Evolutionary conservation across 345 rosid species (phyloP).

Genomic region (Salix arbutifolia): DNA sequence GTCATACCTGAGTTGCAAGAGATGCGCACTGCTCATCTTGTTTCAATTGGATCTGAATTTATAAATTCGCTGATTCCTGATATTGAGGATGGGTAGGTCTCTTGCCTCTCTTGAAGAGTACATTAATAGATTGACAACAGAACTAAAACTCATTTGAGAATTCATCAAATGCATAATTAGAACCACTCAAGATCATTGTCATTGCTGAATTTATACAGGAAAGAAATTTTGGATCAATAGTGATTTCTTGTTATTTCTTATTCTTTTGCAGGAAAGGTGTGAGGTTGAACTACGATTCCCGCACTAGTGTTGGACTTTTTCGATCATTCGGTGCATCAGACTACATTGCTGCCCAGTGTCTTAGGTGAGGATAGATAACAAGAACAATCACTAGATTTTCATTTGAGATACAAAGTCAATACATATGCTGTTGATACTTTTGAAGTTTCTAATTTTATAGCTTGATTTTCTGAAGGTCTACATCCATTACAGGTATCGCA

Average conservation of each 20-base stretch:
- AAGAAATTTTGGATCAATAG: conserved; percentile 11
- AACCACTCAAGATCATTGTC: background rate
- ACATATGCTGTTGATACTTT: background rate
- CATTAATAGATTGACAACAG: background rate
- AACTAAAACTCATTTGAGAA: background rate
- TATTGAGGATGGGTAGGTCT: conserved; percentile 63
- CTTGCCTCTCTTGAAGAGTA: background rate
- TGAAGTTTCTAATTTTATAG: conserved; percentile 2
- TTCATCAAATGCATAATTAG: background rate
- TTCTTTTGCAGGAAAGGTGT: conserved; percentile 49
- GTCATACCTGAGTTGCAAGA: conserved; percentile 81
- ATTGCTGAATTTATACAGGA: background rate
- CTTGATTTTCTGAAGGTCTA: background rate
- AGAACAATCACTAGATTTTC: background rate
- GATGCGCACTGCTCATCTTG: conserved; percentile 74
- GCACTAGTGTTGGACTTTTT: conserved; percentile 62
- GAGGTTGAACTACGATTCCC: conserved; percentile 57
- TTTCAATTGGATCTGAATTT: conserved; percentile 63
- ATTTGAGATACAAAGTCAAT: background rate
- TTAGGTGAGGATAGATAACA: conserved; percentile 42
- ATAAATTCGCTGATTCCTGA: conserved; percentile 45
- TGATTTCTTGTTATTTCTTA: conserved; percentile 7
- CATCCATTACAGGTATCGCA: background rate
- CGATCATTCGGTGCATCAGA: conserved; percentile 75
- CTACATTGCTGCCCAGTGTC: conserved; percentile 66